Conservation (phyloP, 2,329 filamentous ascomycete species). For the Botrytis aclada region DNA sequence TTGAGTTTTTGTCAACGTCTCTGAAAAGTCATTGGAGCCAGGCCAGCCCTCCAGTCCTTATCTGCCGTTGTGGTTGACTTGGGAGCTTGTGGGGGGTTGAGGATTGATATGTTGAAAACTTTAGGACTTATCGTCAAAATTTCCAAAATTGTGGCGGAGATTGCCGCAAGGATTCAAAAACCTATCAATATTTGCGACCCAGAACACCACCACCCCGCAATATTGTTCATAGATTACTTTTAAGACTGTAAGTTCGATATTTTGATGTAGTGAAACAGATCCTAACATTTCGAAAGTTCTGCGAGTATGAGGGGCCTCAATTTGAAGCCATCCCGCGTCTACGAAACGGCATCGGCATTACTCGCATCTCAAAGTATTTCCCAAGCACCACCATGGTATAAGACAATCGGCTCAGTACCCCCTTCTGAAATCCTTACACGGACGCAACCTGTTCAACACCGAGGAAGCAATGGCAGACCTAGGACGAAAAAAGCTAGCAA, state of each 20-base stretch:
- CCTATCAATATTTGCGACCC: slow-evolving; percentile 14
- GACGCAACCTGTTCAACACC: slow-evolving; percentile 49
- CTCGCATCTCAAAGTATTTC: slow-evolving; percentile 44
- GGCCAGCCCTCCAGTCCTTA: slow-evolving; percentile 6
- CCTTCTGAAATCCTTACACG: slow-evolving; percentile 58
- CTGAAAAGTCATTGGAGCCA: slow-evolving; percentile 29
- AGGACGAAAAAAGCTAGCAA: slow-evolving; percentile 63
- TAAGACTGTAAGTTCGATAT: neutral
- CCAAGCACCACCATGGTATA: slow-evolving; percentile 38
- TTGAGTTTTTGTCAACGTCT: slow-evolving; percentile 42
- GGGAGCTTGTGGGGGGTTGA: slow-evolving; percentile 13
- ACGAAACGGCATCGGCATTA: slow-evolving; percentile 46
- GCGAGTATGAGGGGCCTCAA: slow-evolving; percentile 36
- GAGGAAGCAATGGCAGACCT: slow-evolving; percentile 29
- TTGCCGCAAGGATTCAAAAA: slow-evolving; percentile 15
- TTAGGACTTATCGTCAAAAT: slow-evolving; percentile 18
- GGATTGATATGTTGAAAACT: slow-evolving; percentile 16
- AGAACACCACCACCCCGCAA: slow-evolving; percentile 10
- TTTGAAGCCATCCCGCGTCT: slow-evolving; percentile 45
- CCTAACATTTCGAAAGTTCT: neutral
- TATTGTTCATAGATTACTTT: slow-evolving; percentile 4
- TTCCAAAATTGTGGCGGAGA: slow-evolving; percentile 10
- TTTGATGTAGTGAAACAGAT: neutral
- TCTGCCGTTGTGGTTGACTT: slow-evolving; percentile 15
- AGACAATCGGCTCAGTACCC: slow-evolving; percentile 41